Evolutionary conservation across 2,329 filamentous ascomycete species (phyloP).

Genomic region (Ilyonectria mors-panacis): DNA sequence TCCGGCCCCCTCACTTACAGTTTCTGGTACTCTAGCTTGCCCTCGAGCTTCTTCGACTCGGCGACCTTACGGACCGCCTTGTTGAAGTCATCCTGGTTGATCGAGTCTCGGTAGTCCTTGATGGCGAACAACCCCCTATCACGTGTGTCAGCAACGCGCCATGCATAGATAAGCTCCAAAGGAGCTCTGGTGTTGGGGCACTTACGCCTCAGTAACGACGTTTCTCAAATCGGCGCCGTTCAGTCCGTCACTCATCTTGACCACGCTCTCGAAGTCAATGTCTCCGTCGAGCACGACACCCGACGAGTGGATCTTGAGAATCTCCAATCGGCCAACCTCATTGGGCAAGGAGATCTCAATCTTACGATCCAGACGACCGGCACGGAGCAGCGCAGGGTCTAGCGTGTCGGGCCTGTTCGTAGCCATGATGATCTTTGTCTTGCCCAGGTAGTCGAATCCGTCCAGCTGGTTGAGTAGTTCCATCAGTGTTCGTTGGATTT

Average conservation of each 20-base stretch:
- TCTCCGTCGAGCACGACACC: conserved; percentile 93
- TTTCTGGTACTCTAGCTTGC: conserved; percentile 98
- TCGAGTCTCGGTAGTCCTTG: conserved; percentile 95
- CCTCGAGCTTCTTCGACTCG: conserved; percentile 98
- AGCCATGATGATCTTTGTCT: conserved; percentile 99
- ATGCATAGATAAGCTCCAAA: neutral
- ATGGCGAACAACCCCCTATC: conserved; percentile 92
- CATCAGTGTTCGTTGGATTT: conserved; percentile 99
- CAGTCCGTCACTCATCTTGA: conserved; percentile 99
- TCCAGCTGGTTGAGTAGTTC: conserved; percentile 98
- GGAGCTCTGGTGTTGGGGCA: conserved; percentile 44
- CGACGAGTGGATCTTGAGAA: conserved; percentile 95
- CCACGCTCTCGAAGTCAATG: conserved; percentile 98
- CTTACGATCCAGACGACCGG: conserved; percentile 95
- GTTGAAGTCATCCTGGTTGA: conserved; percentile 99
- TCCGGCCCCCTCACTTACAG: conserved; percentile 66
- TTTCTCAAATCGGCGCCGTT: conserved; percentile 98
- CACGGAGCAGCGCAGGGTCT: conserved; percentile 91
- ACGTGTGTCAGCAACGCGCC: conserved; percentile 46
- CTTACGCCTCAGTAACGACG: conserved; percentile 98
- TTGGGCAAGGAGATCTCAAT: conserved; percentile 98
- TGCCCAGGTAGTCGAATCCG: conserved; percentile 98
- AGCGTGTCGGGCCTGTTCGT: conserved; percentile 98
- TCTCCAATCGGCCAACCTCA: conserved; percentile 95
- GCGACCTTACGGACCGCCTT: conserved; percentile 98